Conservation (phyloP, 2,329 filamentous ascomycete genomes). For the Aspergillus chevalieri region DNA sequence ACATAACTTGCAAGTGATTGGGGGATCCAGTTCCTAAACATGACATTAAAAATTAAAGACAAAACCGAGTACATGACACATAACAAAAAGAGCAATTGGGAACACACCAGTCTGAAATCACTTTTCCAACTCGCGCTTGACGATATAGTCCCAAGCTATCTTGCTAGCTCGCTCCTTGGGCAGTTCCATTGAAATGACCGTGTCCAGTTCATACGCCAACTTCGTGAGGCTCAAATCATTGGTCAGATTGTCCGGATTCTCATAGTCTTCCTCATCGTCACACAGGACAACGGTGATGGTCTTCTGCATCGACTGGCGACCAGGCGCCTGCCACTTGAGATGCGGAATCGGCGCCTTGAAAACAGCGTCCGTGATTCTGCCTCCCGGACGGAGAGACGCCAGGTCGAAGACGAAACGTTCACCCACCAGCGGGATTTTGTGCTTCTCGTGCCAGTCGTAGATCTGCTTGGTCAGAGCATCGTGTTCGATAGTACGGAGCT, state of each 20-base stretch:
- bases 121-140: background rate
- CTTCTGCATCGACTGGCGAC: background rate
- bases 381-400: background rate
- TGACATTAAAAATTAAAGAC: no score
- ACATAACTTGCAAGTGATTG: no score
- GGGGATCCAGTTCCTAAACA: no score
- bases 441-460: background rate
- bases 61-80: no score
- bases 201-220: background rate
- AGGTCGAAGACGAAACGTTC: background rate
- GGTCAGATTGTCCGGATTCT: background rate
- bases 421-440: background rate
- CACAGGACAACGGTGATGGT: background rate
- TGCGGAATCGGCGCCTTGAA: background rate
- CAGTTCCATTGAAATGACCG: background rate
- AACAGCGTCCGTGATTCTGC: background rate
- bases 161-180: background rate
- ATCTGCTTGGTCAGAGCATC: background rate
- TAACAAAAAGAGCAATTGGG: no score
- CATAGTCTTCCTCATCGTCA: background rate
- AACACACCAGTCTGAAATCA: background rate
- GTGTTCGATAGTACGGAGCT: background rate
- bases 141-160: background rate
- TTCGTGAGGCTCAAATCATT: background rate
- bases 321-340: background rate